Evolutionary conservation across 768 basidiomycete species (phyloP).

Genomic region (Chalciporus chontae): DNA sequence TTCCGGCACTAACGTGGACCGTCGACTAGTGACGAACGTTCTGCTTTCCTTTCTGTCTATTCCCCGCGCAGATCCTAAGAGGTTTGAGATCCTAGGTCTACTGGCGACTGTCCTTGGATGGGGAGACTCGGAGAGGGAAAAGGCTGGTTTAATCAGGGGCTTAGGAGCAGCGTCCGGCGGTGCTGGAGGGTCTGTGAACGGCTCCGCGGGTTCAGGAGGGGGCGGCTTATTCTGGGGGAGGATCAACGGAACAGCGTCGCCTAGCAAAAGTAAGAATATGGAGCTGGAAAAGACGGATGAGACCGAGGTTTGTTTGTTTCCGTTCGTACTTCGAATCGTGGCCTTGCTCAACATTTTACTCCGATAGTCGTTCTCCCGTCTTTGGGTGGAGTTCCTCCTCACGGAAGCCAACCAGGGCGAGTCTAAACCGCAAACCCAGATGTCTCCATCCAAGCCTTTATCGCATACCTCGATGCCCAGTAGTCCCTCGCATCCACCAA

Average conservation of each 20-base stretch:
- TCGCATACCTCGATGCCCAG: conserved; percentile 38
- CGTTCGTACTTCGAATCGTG: background rate
- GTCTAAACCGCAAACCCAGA: conserved; percentile 22
- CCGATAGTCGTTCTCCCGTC: conserved; percentile 86
- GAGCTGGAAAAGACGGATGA: conserved; percentile 80
- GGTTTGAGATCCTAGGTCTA: conserved; percentile 93
- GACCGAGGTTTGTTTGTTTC: conserved; percentile 58
- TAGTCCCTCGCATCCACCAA: conserved; percentile 30
- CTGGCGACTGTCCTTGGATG: conserved; percentile 89
- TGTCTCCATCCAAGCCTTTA: conserved; percentile 19
- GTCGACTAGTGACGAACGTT: conserved; percentile 91
- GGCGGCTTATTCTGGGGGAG: conserved; percentile 22
- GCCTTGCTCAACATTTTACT: conserved; percentile 1
- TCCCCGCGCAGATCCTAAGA: conserved; percentile 87
- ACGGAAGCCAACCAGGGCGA: conserved; percentile 69
- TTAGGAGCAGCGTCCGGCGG: conserved; percentile 51
- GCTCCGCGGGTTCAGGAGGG: conserved; percentile 14
- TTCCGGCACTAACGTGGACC: conserved; percentile 84
- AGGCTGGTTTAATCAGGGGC: conserved; percentile 55
- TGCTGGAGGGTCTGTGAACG: conserved; percentile 15
- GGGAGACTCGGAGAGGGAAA: conserved; percentile 88
- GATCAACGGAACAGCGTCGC: conserved; percentile 24
- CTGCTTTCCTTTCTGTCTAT: conserved; percentile 87
- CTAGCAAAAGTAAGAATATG: conserved; percentile 35
- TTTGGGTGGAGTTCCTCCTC: conserved; percentile 97